Conservation (phyloP, 1,139 yeast genomes). For the Saccharomyces hybrid region DNA sequence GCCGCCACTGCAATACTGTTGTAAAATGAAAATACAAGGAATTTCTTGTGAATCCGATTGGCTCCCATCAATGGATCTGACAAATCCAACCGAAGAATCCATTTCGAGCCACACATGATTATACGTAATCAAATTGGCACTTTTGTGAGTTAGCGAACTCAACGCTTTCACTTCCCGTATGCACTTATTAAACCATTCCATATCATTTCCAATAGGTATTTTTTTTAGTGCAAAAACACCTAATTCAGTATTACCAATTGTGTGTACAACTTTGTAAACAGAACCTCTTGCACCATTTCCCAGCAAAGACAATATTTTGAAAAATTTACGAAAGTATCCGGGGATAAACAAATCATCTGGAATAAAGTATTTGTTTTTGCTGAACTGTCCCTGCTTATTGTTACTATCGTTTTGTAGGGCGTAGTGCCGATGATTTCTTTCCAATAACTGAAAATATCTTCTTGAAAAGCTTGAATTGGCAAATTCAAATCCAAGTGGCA, state of each 20-base stretch:
- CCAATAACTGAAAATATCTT: slow-evolving; percentile 8
- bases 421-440: slow-evolving; percentile 11
- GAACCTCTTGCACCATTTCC: slow-evolving; percentile 84
- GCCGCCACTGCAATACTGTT: slow-evolving; percentile 86
- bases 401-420: slow-evolving; percentile 5
- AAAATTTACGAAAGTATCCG: slow-evolving; percentile 67
- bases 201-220: slow-evolving; percentile 73
- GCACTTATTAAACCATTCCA: slow-evolving; percentile 59
- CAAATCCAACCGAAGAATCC: slow-evolving; percentile 37
- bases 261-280: slow-evolving; percentile 77
- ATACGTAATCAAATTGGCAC: slow-evolving; percentile 66
- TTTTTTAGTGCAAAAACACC: slow-evolving; percentile 82
- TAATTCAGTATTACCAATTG: slow-evolving; percentile 53
- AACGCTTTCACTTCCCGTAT: slow-evolving; percentile 68
- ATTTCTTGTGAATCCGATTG: slow-evolving; percentile 31
- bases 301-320: slow-evolving; percentile 42
- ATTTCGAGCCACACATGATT: slow-evolving; percentile 90
- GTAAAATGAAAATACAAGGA: slow-evolving; percentile 78
- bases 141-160: slow-evolving; percentile 38
- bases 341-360: slow-evolving; percentile 47
- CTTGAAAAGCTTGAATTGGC: slow-evolving; percentile 1
- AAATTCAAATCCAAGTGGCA: not conserved
- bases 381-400: not conserved
- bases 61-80: slow-evolving; percentile 14
- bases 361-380: slow-evolving; percentile 12